Evolutionary conservation across 108 stramenopile species (phyloP), one percentile per base, ranked within the genome.

Genomic region (Craspedostauros australis): DNA sequence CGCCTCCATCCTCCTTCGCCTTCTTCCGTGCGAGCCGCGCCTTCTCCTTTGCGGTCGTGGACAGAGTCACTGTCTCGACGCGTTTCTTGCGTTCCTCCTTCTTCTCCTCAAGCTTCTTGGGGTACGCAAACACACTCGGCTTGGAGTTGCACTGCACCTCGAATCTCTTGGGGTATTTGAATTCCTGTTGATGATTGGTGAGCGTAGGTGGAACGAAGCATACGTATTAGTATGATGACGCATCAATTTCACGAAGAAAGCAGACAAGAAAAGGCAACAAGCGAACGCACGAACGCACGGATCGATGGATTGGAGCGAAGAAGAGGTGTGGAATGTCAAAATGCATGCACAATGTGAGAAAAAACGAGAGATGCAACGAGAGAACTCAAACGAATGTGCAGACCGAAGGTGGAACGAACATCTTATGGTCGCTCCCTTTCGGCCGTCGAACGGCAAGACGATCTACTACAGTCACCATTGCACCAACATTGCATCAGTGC

Each of bases 1-100:
- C 34, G 26, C 74, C 82, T 4, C 55, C 83, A 28, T 82, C 85
- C 59, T 88, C 91, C 50, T 94, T 88, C 5, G 91, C 92, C 50
- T 82, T 82, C 32, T 94, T 95, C 30, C 96, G 77, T 18, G 94
- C 95, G 52, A 83, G 73, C 12, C 94, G 70, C 4, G 97, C 97
- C 64, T 93, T 96, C 18, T 94, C 89, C 58, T 97, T 97, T 14
- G 94, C 95, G 1, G 97, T 96, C 30, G 96, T 98, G 37, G 96
- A 97, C 19, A 99, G 84, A 12, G 93, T 80, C 2, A 96, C 99
- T 2, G 96, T 98, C 34, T 93, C 88, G 4, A 99, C 96, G 14
- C 91, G 82, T 75, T 97, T 95, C 72, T 96, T 97, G 64, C 95
- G 88, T 54, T 95, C 95, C 68, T 97, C 97, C 76, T 98, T 97